Base-by-base conservation (phyloP, 2,329 filamentous ascomycete species). In the Fusarium armeniacum region DNA sequence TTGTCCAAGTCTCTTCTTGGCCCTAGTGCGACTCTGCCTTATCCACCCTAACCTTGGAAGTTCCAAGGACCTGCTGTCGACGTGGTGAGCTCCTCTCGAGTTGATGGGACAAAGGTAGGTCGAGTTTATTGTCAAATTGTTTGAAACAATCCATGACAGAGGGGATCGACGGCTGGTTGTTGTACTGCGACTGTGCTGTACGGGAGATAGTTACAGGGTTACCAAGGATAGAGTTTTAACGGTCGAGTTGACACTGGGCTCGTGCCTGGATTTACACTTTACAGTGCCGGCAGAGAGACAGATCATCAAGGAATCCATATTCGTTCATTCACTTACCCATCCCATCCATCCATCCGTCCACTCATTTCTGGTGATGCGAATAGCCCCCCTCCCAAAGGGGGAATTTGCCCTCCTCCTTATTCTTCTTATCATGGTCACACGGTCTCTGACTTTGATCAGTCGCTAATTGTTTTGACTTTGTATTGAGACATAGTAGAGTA, bases 1-100 rank as follows among this genome's bases (percentile, higher is more conserved):
- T 65, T 60, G 57, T 56, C 60, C 59, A 73, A 66, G 61, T 46
- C 65, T 71, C 58, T 63, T 64, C 59, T 58, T 54, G 59, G 66
- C 40, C 54, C 63, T 67, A 59, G 70, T 62, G 70, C 47, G 62
- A 61, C 63, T 67, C 54, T 62, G 60, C 67, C 57, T 63, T 61
- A 62, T 52, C 62, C 60, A 73, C 71, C 51, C 44, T 38, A 58
- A 38, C 60, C 60, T 44, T 57, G 60, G 58, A 58, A 63, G 62
- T 70, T 54, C 67, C 57, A 40, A 63, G 33, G 46, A 67, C 66
- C 32, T 70, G 20, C 54, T 70, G 53, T 54, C 50, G 45, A 62
- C 58, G 49, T 54, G 56, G 52, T 67, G 66, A 69, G 52, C 61
- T 62, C 33, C 24, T 62, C 50, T 62, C 33, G 45, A 52, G 35